Evolutionary conservation across 2,329 filamentous ascomycete genomes (phyloP), one percentile per base, ranked within the genome.

Genomic region (Biscogniauxia sp.): DNA sequence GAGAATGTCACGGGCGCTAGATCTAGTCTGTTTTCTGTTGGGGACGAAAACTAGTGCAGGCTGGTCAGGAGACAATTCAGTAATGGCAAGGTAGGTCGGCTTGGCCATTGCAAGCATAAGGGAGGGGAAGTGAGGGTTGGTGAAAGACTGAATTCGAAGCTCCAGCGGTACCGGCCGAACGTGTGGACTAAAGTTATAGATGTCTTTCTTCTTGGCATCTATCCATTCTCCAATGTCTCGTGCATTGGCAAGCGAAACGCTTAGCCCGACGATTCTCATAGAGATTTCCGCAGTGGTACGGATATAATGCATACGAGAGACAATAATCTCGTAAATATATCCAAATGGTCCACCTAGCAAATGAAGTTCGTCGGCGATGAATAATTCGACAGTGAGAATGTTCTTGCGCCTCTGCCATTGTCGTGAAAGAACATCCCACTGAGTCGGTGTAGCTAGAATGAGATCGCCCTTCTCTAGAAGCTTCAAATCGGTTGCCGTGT

Each of bases 91-190:
- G 74, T 97, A 98, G 1, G 92, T 89, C 20, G 96, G 96, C 75
- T 96, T 94, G 17, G 93, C 92, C 95, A 99, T 99, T 15, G 95
- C 93, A 68, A 99, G 85, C 95, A 99, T 99, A 50, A 99, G 84
- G 11, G 95, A 98, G 3, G 95, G 96, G 79, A 97, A 97, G 73
- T 99, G 96, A 53, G 96, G 93, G 62, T 97, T 96, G 26, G 89
- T 91, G 78, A 95, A 99, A 1, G 93, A 94, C 76, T 99, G 95
- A 54, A 99, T 90, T 73, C 97, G 93, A 60, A 99, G 85, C 74
- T 98, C 94, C 32, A 99, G 80, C 20, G 94, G 93, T 19, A 97
- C 87, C 1, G 93, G 90, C 59, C 96, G 89, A 63, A 94, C 88
- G 71, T 94, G 90, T 1, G 95, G 95, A 69, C 92, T 97, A 80